Evolutionary conservation across 768 basidiomycete genomes (phyloP).

Genomic region (Leccinum boreale): DNA sequence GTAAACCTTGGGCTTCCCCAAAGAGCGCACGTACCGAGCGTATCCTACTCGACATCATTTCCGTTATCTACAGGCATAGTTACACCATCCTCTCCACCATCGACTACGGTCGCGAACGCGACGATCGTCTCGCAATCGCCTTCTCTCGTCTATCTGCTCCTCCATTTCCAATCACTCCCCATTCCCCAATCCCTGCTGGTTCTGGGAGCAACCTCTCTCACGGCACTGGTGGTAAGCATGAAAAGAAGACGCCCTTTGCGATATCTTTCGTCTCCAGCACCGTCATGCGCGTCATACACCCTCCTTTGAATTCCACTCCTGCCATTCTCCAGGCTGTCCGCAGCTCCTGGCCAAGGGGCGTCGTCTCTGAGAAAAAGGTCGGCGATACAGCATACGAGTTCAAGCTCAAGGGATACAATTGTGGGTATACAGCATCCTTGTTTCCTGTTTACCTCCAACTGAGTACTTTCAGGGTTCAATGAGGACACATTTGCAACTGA

Average conservation of each 20-base stretch:
- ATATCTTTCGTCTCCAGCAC: conserved; percentile 70
- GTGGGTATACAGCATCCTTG: conserved; percentile 38
- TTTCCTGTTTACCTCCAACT: conserved; percentile 16
- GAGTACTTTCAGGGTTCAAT: conserved; percentile 59
- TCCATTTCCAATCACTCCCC: conserved; percentile 36
- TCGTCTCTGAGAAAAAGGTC: conserved; percentile 74
- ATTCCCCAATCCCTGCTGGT: conserved; percentile 38
- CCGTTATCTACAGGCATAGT: conserved; percentile 59
- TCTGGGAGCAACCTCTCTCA: conserved; percentile 39
- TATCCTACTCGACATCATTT: conserved; percentile 64
- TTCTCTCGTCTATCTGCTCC: conserved; percentile 53
- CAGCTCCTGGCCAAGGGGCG: conserved; percentile 75
- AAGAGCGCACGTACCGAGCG: conserved; percentile 66
- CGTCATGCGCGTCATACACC: conserved; percentile 67
- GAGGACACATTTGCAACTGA: conserved; percentile 74
- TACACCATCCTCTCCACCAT: conserved; percentile 64
- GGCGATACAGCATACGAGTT: conserved; percentile 73
- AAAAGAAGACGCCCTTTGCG: conserved; percentile 56
- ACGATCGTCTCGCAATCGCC: conserved; percentile 68
- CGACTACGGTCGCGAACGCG: conserved; percentile 74
- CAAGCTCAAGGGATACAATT: conserved; percentile 78
- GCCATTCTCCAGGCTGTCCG: conserved; percentile 80
- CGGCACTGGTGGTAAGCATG: conserved; percentile 29
- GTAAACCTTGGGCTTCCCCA: conserved; percentile 70
- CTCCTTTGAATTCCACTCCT: conserved; percentile 74